These are phyloP conservation scores for Trifolium dubium DNA, from an alignment of 306 rosid species.

Conservation along the genomic window DNA sequence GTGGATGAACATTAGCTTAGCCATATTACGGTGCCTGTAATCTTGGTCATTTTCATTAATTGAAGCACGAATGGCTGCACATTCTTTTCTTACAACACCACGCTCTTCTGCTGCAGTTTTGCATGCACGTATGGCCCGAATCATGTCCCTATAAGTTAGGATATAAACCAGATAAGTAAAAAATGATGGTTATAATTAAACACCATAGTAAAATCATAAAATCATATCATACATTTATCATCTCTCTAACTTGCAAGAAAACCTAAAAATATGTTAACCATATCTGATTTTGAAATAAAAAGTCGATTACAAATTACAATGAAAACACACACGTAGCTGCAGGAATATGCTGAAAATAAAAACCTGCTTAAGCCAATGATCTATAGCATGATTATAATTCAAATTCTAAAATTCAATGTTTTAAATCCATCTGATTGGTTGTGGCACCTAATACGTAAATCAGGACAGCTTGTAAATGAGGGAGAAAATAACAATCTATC, in stretches of 20 bases:
- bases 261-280: constrained; percentile 17
- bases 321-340: constrained; percentile 10
- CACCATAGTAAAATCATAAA: constrained; percentile 12
- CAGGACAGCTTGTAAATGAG: background rate
- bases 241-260: constrained; percentile 32
- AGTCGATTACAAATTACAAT: constrained; percentile 7
- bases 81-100: constrained; percentile 93
- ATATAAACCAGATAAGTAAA: constrained; percentile 40
- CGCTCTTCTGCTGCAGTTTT: constrained; percentile 99
- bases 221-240: constrained; percentile 1
- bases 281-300: constrained; percentile 33
- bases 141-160: constrained; percentile 84
- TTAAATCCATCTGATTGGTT: constrained; percentile 25
- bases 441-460: constrained; percentile 8
- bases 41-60: constrained; percentile 89
- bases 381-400: constrained; percentile 16
- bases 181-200: constrained; percentile 23
- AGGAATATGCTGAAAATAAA: constrained; percentile 30
- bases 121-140: constrained; percentile 95
- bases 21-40: constrained; percentile 91
- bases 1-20: constrained; percentile 98
- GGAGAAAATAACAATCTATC: background rate
- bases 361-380: background rate
- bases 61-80: constrained; percentile 95
- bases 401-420: constrained; percentile 2